Percentiles rank a stretch among this genome's conserved stretches.
Conservation (phyloP, 352 stramenopile genomes). For the Stramenopiles sp. region DNA sequence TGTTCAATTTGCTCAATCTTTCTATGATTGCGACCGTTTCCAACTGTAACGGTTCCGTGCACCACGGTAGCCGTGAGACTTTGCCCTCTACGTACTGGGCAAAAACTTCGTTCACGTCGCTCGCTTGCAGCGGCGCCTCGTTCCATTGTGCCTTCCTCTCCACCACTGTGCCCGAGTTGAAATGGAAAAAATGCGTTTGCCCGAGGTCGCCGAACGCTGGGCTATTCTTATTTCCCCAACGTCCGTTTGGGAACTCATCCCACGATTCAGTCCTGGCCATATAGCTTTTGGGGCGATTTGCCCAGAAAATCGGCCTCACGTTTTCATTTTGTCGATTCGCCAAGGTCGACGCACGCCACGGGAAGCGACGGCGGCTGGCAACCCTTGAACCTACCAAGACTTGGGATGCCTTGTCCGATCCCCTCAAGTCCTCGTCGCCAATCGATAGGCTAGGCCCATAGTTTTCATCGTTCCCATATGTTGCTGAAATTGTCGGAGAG, state of each 20-base stretch:
- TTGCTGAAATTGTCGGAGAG: no score
- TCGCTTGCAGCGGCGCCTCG: constrained; percentile 48
- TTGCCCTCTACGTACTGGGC: constrained; percentile 81
- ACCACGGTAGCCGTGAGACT: constrained; percentile 87
- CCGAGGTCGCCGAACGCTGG: constrained; percentile 88
- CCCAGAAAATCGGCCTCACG: constrained; percentile 94
- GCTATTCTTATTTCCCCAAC: constrained; percentile 80
- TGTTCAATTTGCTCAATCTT: constrained; percentile 46
- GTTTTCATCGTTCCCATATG: no score
- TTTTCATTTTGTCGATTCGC: constrained; percentile 59
- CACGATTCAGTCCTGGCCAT: constrained; percentile 82
- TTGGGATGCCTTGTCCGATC: no score
- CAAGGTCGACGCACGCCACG: constrained; percentile 69
- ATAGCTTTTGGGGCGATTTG: constrained; percentile 91
- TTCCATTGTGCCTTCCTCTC: constrained; percentile 81
- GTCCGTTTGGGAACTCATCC: constrained; percentile 88
- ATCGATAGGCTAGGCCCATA: no score
- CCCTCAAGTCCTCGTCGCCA: no score
- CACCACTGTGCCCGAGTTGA: constrained; percentile 38
- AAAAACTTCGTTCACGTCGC: constrained; percentile 87
- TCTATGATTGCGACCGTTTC: constrained; percentile 71
- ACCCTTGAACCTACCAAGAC: no score
- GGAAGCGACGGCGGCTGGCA: constrained; percentile 41
- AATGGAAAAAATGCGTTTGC: constrained; percentile 79
- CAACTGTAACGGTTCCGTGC: constrained; percentile 73